phyloP scores from a whole-genome alignment of 2,329 filamentous ascomycete species.

The Pyrenochaeta sp. region DNA sequence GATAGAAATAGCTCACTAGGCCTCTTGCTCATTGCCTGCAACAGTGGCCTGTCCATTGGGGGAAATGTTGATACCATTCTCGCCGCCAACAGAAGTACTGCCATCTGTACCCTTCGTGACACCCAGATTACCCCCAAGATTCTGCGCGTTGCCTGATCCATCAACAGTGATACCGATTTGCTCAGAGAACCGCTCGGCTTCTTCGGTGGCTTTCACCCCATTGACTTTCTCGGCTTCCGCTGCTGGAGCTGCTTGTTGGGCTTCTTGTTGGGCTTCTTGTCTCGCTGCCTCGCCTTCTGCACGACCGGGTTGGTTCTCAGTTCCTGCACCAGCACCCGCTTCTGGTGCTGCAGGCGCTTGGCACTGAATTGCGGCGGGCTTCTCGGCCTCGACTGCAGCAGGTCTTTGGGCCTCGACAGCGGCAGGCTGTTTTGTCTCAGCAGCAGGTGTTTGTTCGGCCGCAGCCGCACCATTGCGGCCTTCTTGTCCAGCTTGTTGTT shows the following conservation, averaged over 20 bases:
- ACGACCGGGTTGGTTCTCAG: slow-evolving; percentile 29
- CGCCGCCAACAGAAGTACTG: slow-evolving; percentile 40
- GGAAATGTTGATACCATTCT: slow-evolving; percentile 43
- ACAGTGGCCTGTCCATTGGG: slow-evolving; percentile 33
- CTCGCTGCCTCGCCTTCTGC: slow-evolving; percentile 17
- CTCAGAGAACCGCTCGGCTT: slow-evolving; percentile 42
- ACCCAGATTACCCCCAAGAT: slow-evolving; percentile 43
- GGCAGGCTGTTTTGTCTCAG: slow-evolving; percentile 5
- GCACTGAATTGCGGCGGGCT: slow-evolving; percentile 11
- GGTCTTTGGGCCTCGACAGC: slow-evolving; percentile 4
- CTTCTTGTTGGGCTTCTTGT: slow-evolving; percentile 24
- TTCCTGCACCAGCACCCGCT: slow-evolving; percentile 18
- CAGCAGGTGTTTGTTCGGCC: slow-evolving; percentile 10
- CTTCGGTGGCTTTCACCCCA: slow-evolving; percentile 39
- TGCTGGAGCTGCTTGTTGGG: slow-evolving; percentile 13
- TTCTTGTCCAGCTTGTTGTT: slow-evolving; percentile 2
- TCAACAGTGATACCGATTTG: slow-evolving; percentile 37
- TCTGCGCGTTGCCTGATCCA: slow-evolving; percentile 32
- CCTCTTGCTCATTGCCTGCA: slow-evolving; percentile 25
- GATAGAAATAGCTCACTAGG: too few relatives aligned
- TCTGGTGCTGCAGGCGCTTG: slow-evolving; percentile 2
- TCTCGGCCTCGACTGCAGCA: slow-evolving; percentile 3
- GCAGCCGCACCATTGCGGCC: slow-evolving; percentile 5
- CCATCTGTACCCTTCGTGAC: slow-evolving; percentile 44
- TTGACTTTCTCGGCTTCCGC: slow-evolving; percentile 26